phyloP scores from a whole-genome alignment of 2,329 filamentous ascomycete genomes.

The Phialophora macrospora region DNA sequence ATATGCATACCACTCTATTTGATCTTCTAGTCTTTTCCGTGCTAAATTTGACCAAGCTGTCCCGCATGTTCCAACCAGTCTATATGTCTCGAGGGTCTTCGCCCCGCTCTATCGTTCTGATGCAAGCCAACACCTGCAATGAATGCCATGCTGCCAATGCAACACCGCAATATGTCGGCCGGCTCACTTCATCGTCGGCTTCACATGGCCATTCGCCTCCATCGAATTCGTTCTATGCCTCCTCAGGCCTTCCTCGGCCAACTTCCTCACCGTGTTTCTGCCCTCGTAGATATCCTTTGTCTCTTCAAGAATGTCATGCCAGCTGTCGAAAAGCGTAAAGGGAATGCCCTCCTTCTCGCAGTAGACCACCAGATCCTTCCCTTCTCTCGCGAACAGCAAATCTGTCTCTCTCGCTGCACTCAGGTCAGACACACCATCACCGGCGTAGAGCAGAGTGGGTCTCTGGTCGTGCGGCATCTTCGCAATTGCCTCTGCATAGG shows the following conservation, averaged over 20 bases:
- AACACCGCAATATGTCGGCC: no score
- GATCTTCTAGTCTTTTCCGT: background rate
- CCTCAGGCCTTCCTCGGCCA: slow-evolving; percentile 56
- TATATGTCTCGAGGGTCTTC: background rate
- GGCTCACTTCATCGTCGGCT: slow-evolving; percentile 26
- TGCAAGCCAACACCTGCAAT: background rate
- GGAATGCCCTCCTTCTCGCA: slow-evolving; percentile 83
- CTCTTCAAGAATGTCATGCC: slow-evolving; percentile 75
- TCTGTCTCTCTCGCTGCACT: slow-evolving; percentile 93
- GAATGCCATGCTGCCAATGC: background rate
- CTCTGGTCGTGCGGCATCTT: slow-evolving; percentile 68
- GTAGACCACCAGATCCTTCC: slow-evolving; percentile 83
- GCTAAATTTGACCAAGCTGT: background rate
- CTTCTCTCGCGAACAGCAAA: slow-evolving; percentile 89
- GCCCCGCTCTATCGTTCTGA: background rate
- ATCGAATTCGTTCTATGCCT: slow-evolving; percentile 37
- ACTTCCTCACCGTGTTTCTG: slow-evolving; percentile 70
- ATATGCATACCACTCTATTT: background rate
- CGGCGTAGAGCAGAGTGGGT: slow-evolving; percentile 90
- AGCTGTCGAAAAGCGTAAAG: slow-evolving; percentile 86
- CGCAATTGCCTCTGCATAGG: slow-evolving; percentile 66
- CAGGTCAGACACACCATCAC: slow-evolving; percentile 90
- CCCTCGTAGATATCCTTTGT: slow-evolving; percentile 78
- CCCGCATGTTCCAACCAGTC: background rate
- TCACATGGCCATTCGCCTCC: slow-evolving; percentile 25